phyloP scores from a whole-genome alignment of 352 stramenopile species.

The Phytophthora multivora region DNA sequence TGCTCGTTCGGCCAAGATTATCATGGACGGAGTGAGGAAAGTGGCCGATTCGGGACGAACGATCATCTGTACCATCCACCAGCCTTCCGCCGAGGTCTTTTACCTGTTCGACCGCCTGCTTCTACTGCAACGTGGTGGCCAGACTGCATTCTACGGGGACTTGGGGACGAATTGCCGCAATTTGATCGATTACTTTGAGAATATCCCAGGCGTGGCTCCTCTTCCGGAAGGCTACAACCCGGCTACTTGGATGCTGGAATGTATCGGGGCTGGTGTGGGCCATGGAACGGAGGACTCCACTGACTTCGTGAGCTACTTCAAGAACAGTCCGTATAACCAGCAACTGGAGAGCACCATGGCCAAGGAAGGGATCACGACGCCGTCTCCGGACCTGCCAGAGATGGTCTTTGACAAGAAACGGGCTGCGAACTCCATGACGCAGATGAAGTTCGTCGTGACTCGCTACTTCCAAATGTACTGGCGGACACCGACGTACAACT shows the following conservation, averaged over 20 bases:
- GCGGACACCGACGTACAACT: conserved; percentile 55
- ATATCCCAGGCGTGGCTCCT: conserved; percentile 3
- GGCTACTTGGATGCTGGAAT: conserved; percentile 11
- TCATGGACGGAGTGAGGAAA: conserved; percentile 8
- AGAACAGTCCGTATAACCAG: conserved; percentile 11
- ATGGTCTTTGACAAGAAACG: conserved; percentile 32
- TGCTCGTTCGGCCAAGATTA: conserved; percentile 8
- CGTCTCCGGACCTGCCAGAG: conserved; percentile 20
- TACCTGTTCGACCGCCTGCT: conserved; percentile 71
- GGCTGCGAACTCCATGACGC: conserved; percentile 14
- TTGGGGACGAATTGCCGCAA: conserved; percentile 30
- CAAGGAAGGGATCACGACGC: conserved; percentile 26
- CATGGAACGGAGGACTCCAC: conserved; percentile 4
- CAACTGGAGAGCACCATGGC: conserved; percentile 10
- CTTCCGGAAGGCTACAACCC: conserved; percentile 9
- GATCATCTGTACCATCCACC: conserved; percentile 14
- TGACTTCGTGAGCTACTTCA: conserved; percentile 19
- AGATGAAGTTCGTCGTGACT: conserved; percentile 9
- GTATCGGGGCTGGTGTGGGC: conserved; percentile 9
- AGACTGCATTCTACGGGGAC: conserved; percentile 44
- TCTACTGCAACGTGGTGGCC: conserved; percentile 51
- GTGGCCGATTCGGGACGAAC: conserved; percentile 8
- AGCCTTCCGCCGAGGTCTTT: conserved; percentile 12
- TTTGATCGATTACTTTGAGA: conserved; percentile 21
- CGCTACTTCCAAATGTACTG: conserved; percentile 18